A percentile compares a stretch with the other conserved stretches of the same genome.
These are phyloP conservation scores for Inosperma sp. DNA, from an alignment of 768 basidiomycete genomes.

Conservation along the genomic window DNA sequence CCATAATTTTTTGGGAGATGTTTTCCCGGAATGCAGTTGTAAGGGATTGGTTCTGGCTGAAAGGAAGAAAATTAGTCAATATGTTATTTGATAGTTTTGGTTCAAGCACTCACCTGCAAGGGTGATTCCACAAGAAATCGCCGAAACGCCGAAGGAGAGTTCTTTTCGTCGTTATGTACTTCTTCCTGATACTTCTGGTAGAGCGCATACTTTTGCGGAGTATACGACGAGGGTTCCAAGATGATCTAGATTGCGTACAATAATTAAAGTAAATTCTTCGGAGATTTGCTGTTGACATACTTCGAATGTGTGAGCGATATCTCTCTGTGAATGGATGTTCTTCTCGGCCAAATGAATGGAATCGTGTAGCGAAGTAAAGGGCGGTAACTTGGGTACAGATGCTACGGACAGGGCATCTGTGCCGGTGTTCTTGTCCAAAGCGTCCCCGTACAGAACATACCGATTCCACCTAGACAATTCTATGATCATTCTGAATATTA, in stretches of 20 bases:
- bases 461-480: slow-evolving; percentile 64
- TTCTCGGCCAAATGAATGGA: slow-evolving; percentile 57
- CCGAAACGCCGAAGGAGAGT: slow-evolving; percentile 49
- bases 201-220: slow-evolving; percentile 75
- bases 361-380: slow-evolving; percentile 39
- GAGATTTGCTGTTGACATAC: slow-evolving; percentile 32
- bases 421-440: neutral
- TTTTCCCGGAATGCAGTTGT: slow-evolving; percentile 40
- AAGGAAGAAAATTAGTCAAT: neutral
- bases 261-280: neutral
- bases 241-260: slow-evolving; percentile 52
- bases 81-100: neutral
- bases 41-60: slow-evolving; percentile 64
- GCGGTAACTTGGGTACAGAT: slow-evolving; percentile 10
- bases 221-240: slow-evolving; percentile 72
- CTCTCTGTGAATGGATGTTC: slow-evolving; percentile 26
- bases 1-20: slow-evolving; percentile 79
- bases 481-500: slow-evolving; percentile 1
- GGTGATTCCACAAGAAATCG: slow-evolving; percentile 80
- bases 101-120: slow-evolving; percentile 47
- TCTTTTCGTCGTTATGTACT: slow-evolving; percentile 68
- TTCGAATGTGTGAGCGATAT: slow-evolving; percentile 54
- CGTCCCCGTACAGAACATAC: slow-evolving; percentile 48
- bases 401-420: neutral
- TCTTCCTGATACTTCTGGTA: slow-evolving; percentile 72